Conservation (phyloP, 306 rosid genomes). For the Psophocarpus tetragonolobus region DNA sequence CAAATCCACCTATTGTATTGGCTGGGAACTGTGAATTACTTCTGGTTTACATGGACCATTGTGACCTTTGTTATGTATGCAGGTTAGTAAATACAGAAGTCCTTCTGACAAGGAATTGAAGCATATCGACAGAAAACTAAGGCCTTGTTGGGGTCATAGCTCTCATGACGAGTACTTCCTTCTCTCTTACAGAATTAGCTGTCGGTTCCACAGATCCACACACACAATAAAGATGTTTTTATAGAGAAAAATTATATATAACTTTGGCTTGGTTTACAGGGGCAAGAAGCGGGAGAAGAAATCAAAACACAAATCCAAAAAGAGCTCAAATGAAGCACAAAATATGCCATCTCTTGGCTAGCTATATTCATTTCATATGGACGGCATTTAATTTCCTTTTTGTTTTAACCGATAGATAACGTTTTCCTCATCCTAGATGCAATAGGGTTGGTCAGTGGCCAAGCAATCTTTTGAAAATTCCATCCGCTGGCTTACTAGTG, state of each 20-base stretch:
- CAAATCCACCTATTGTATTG: constrained; percentile 24
- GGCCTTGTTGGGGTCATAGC: constrained; percentile 89
- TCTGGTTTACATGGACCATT: constrained; percentile 36
- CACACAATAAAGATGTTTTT: not conserved
- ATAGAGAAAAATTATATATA: not conserved
- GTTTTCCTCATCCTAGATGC: not conserved
- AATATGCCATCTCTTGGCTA: constrained; percentile 27
- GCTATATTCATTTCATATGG: constrained; percentile 9
- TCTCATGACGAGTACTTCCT: constrained; percentile 76
- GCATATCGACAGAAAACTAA: constrained; percentile 84
- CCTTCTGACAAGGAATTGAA: constrained; percentile 87
- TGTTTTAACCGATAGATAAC: not conserved
- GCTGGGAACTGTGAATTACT: constrained; percentile 22
- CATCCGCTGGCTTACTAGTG: not conserved
- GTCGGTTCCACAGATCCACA: not conserved
- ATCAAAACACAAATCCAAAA: constrained; percentile 89
- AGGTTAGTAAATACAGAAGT: constrained; percentile 64
- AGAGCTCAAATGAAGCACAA: constrained; percentile 59
- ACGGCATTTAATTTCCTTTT: constrained; percentile 8
- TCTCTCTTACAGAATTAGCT: constrained; percentile 19
- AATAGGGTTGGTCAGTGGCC: not conserved
- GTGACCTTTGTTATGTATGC: constrained; percentile 36
- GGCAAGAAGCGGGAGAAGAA: constrained; percentile 92
- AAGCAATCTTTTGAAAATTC: not conserved
- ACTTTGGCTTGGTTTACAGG: constrained; percentile 45